phyloP scores from a whole-genome alignment of 23 red algal species.

The Gracilariopsis chorda region DNA sequence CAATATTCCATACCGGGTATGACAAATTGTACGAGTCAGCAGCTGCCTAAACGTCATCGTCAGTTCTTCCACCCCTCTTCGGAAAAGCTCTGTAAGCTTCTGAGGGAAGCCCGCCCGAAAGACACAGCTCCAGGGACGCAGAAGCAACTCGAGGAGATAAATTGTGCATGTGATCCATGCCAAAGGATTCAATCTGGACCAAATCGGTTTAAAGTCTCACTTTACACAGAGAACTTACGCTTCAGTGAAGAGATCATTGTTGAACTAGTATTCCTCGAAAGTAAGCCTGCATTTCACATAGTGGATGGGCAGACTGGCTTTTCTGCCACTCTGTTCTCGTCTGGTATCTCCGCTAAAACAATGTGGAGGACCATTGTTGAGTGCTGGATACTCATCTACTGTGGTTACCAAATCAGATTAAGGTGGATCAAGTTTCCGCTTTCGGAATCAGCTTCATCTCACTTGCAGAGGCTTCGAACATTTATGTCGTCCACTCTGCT shows the following conservation, averaged over 20 bases:
- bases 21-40: background rate
- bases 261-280: conserved; percentile 4
- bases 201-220: background rate
- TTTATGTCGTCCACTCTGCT: background rate
- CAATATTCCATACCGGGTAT: background rate
- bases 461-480: background rate
- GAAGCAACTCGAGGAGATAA: background rate
- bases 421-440: background rate
- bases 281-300: conserved; percentile 14
- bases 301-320: background rate
- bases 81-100: background rate
- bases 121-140: background rate
- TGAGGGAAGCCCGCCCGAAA: background rate
- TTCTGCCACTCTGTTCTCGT: background rate
- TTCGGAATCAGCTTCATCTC: background rate
- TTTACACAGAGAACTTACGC: background rate
- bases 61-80: conserved; percentile 3
- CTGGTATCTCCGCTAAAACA: background rate
- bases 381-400: background rate
- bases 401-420: conserved; percentile 18
- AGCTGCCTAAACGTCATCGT: background rate
- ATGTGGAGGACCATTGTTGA: conserved; percentile 18
- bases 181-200: background rate
- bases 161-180: background rate
- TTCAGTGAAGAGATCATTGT: conserved; percentile 22